Conservation (phyloP, 2,329 filamentous ascomycete species). For the Colletotrichum eleusines region DNA sequence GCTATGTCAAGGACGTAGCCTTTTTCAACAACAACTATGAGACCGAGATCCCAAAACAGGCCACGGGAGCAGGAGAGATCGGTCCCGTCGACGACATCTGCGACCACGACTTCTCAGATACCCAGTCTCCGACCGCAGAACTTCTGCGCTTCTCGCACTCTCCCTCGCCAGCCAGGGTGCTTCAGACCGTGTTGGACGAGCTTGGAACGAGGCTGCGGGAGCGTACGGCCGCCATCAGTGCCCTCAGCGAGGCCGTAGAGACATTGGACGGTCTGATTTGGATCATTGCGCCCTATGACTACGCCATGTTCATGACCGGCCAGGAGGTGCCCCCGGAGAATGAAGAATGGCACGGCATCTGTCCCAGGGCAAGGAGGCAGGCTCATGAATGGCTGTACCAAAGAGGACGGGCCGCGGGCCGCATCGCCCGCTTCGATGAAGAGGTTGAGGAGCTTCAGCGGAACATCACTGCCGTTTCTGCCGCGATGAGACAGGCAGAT, state of each 20-base stretch:
- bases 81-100: slow-evolving; percentile 2
- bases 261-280: not conserved
- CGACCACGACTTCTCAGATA: not conserved
- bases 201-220: slow-evolving; percentile 2
- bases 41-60: not conserved
- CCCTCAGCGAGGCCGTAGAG: not conserved
- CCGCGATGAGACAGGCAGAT: not conserved
- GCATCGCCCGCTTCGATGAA: not conserved
- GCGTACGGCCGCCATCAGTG: not conserved
- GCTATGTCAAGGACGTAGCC: not conserved
- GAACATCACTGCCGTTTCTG: not conserved
- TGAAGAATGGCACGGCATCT: not conserved
- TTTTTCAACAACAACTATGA: not conserved
- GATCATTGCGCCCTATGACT: slow-evolving; percentile 1
- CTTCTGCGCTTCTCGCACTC: not conserved
- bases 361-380: not conserved
- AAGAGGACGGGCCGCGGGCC: not conserved
- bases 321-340: not conserved
- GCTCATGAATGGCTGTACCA: not conserved
- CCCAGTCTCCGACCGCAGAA: not conserved
- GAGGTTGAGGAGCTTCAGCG: not conserved
- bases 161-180: not conserved
- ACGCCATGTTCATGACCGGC: not conserved
- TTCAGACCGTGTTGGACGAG: not conserved
- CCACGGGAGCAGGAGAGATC: too few relatives aligned